Conservation (phyloP, 2,329 filamentous ascomycete genomes). For the Lachnellula subtilissima region DNA sequence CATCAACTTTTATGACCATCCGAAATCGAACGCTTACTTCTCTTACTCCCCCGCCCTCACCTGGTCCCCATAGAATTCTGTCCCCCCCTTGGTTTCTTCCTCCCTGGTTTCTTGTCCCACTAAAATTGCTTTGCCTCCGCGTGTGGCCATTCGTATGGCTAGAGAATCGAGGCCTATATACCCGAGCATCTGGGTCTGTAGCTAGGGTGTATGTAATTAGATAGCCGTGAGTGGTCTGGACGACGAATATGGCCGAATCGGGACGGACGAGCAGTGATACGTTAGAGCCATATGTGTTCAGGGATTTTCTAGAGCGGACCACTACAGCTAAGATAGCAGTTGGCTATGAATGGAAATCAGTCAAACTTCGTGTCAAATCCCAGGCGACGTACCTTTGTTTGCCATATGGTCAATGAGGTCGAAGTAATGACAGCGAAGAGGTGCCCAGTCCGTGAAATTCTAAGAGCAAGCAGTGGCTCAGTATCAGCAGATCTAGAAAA, state of each 20-base stretch:
- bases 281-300: slow-evolving; percentile 81
- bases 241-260: slow-evolving; percentile 86
- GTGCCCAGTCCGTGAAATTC: slow-evolving; percentile 73
- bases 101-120: slow-evolving; percentile 39
- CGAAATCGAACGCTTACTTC: slow-evolving; percentile 90
- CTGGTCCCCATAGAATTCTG: slow-evolving; percentile 66
- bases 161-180: slow-evolving; percentile 79
- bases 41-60: slow-evolving; percentile 74
- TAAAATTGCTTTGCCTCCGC: slow-evolving; percentile 56
- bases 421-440: slow-evolving; percentile 83
- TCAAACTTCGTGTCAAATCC: neutral
- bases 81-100: slow-evolving; percentile 45
- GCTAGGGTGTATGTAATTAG: slow-evolving; percentile 93
- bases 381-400: slow-evolving; percentile 67
- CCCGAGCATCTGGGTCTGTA: slow-evolving; percentile 72
- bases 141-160: slow-evolving; percentile 60
- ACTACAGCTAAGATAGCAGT: slow-evolving; percentile 83
- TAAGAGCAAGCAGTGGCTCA: slow-evolving; percentile 68
- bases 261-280: slow-evolving; percentile 80
- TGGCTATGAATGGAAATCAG: slow-evolving; percentile 51
- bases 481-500: slow-evolving; percentile 31
- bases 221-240: slow-evolving; percentile 80
- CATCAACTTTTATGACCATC: slow-evolving; percentile 97
- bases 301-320: slow-evolving; percentile 72
- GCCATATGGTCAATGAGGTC: slow-evolving; percentile 89